These are phyloP conservation scores for Capronia epimyces DNA, from an alignment of 2,329 filamentous ascomycete genomes.

Conservation along the genomic window DNA sequence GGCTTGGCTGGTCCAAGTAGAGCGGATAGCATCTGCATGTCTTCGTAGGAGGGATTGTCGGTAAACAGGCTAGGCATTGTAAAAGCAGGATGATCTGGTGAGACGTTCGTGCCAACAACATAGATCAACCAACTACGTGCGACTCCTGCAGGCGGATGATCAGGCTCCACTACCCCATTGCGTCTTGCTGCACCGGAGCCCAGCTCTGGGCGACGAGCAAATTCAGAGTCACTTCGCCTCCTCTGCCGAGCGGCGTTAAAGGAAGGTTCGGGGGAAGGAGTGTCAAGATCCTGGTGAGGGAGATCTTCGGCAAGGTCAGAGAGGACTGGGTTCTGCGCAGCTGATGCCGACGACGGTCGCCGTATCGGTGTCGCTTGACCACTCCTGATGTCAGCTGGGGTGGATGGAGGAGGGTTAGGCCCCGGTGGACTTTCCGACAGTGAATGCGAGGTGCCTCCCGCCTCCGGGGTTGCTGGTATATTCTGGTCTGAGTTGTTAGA, in stretches of 20 bases:
- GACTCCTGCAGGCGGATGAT: slow-evolving; percentile 44
- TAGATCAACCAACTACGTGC: slow-evolving; percentile 68
- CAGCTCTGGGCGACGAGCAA: slow-evolving; percentile 50
- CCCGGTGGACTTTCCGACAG: slow-evolving; percentile 54
- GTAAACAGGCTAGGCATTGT: slow-evolving; percentile 66
- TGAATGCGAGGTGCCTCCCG: slow-evolving; percentile 30
- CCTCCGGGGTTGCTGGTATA: slow-evolving; percentile 9
- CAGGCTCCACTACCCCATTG: slow-evolving; percentile 60
- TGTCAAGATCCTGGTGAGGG: slow-evolving; percentile 29
- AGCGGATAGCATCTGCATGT: slow-evolving; percentile 64
- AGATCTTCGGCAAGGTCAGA: slow-evolving; percentile 39
- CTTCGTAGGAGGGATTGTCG: slow-evolving; percentile 64
- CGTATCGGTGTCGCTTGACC: slow-evolving; percentile 47
- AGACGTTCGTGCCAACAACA: slow-evolving; percentile 63
- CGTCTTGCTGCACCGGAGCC: slow-evolving; percentile 58
- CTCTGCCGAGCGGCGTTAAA: slow-evolving; percentile 48
- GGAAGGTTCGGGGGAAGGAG: slow-evolving; percentile 34
- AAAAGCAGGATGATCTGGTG: slow-evolving; percentile 64
- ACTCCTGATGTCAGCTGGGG: slow-evolving; percentile 56
- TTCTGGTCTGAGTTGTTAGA: slow-evolving; percentile 13
- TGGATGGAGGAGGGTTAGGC: slow-evolving; percentile 58
- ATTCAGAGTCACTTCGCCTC: slow-evolving; percentile 56
- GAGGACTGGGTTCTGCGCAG: slow-evolving; percentile 35
- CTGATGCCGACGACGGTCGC: slow-evolving; percentile 45
- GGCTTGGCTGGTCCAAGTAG: slow-evolving; percentile 63